A percentile compares a stretch with the other conserved stretches of the same genome.
Conservation (phyloP, 495 filamentous ascomycete genomes). For the Xylaria intraflava region DNA sequence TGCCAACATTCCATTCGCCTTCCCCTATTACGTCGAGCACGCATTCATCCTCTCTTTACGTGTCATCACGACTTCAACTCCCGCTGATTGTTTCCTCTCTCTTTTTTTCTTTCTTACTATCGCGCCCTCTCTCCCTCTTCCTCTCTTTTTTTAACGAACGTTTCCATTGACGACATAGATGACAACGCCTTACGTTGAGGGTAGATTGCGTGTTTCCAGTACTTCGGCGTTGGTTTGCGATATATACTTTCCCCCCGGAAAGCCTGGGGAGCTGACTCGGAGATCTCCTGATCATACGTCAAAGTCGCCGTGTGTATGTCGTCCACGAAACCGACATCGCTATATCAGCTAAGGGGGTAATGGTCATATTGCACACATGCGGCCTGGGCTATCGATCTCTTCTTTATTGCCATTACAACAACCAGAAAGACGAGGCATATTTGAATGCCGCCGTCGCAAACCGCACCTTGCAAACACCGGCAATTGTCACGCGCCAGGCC, state of each 20-base stretch:
- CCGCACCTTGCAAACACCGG: background rate
- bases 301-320: too few species aligned
- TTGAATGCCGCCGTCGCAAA: too few species aligned
- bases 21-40: background rate
- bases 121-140: background rate
- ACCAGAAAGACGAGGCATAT: too few species aligned
- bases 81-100: background rate
- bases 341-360: too few species aligned
- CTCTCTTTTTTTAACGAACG: constrained; percentile 9
- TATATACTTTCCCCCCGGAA: background rate
- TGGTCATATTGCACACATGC: too few species aligned
- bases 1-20: background rate
- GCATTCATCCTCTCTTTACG: background rate
- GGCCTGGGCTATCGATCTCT: background rate
- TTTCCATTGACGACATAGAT: background rate
- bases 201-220: background rate
- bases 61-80: background rate
- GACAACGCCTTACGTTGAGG: background rate
- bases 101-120: background rate
- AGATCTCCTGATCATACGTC: background rate
- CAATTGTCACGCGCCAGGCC: background rate
- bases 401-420: background rate
- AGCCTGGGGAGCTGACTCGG: background rate
- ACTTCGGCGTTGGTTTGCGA: background rate
- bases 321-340: background rate